These are phyloP conservation scores for Suillus discolor DNA, from an alignment of 768 basidiomycete species.

Conservation along the genomic window DNA sequence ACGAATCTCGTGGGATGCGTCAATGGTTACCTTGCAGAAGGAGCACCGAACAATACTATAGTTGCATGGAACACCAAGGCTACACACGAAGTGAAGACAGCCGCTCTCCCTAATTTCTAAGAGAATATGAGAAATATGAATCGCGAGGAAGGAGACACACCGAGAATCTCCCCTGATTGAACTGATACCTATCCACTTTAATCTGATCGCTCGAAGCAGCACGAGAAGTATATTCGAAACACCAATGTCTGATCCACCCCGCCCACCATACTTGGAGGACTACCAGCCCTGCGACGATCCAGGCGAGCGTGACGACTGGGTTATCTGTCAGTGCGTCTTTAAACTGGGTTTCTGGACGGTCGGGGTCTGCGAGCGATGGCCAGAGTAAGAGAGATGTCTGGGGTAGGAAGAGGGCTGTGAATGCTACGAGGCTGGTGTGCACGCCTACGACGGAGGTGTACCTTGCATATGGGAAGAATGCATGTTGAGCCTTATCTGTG, in stretches of 20 bases:
- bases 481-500: background rate
- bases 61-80: conserved; percentile 51
- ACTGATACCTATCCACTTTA: conserved; percentile 42
- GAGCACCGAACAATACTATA: conserved; percentile 76
- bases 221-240: conserved; percentile 42
- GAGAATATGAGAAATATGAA: conserved; percentile 11
- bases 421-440: conserved; percentile 64
- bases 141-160: conserved; percentile 33
- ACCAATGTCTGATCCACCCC: conserved; percentile 64
- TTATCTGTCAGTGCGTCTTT: conserved; percentile 64
- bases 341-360: conserved; percentile 73
- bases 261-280: conserved; percentile 75
- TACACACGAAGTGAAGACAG: conserved; percentile 50
- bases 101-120: conserved; percentile 56
- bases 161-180: conserved; percentile 39
- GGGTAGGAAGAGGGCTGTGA: conserved; percentile 74
- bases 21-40: conserved; percentile 55
- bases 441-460: conserved; percentile 73
- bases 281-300: conserved; percentile 54
- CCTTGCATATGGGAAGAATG: conserved; percentile 50
- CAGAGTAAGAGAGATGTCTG: conserved; percentile 50
- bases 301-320: conserved; percentile 59
- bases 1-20: background rate
- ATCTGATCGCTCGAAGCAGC: conserved; percentile 47
- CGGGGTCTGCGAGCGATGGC: conserved; percentile 33